Conservation (phyloP, 306 rosid genomes). For the Vigna mungo region DNA sequence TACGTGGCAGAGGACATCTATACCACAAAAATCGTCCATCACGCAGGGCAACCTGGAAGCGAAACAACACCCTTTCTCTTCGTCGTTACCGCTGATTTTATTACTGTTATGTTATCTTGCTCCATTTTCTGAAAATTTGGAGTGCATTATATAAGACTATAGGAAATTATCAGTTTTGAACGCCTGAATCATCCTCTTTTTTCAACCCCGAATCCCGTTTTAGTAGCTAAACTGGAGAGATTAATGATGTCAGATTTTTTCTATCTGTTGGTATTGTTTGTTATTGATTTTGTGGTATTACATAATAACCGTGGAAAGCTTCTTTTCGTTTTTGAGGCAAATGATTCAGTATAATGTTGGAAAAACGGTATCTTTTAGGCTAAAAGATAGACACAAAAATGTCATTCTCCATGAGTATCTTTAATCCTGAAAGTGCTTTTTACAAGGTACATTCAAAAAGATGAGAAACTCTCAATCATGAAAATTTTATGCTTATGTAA, state of each 20-base stretch:
- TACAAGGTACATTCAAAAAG: too few species aligned
- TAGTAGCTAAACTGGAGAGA: not conserved
- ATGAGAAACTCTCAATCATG: too few species aligned
- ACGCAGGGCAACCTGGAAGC: conserved; percentile 93
- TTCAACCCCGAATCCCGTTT: not conserved
- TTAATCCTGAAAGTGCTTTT: too few species aligned
- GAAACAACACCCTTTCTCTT: conserved; percentile 82
- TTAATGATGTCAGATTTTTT: not conserved
- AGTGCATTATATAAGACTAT: conserved; percentile 25
- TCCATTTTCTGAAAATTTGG: conserved; percentile 33
- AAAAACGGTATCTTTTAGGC: too few species aligned
- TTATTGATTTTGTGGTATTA: not conserved
- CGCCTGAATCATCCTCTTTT: not conserved
- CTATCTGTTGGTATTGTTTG: not conserved
- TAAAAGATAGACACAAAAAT: too few species aligned
- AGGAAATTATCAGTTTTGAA: conserved; percentile 36
- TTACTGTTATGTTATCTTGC: conserved; percentile 5
- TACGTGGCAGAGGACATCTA: conserved; percentile 78
- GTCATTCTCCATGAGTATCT: too few species aligned
- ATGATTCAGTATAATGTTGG: too few species aligned
- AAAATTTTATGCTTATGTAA: too few species aligned
- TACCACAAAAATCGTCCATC: conserved; percentile 80
- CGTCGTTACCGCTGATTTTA: conserved; percentile 72
- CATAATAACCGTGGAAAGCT: too few species aligned
- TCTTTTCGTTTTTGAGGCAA: too few species aligned